A percentile compares a stretch with the other conserved stretches of the same genome.
phyloP scores from a whole-genome alignment of 139 green algal genomes.

The Chlorella sp. region DNA sequence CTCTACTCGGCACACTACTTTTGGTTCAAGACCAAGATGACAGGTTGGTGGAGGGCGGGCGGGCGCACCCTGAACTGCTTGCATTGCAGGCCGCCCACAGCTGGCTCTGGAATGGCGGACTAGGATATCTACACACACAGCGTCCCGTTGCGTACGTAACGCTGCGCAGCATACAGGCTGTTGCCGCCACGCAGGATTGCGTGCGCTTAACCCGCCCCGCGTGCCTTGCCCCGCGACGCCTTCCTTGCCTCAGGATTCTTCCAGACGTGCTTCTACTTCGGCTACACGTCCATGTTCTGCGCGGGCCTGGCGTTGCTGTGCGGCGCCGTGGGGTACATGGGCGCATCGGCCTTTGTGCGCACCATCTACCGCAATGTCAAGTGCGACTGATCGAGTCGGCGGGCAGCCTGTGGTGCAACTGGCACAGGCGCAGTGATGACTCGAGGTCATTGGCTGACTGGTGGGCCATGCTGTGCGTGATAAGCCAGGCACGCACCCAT shows the following conservation, averaged over 20 bases:
- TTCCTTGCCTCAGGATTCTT: conserved; percentile 77
- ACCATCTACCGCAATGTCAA: conserved; percentile 93
- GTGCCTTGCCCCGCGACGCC: not conserved
- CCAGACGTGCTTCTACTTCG: conserved; percentile 97
- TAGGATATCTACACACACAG: not conserved
- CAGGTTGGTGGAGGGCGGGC: conserved; percentile 9
- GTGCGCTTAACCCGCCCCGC: not conserved
- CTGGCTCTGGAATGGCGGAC: not conserved
- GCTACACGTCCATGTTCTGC: conserved; percentile 93
- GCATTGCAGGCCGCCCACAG: no score
- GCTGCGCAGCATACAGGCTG: not conserved
- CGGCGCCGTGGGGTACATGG: conserved; percentile 85
- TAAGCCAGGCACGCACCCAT: no score
- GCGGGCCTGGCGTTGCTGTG: conserved; percentile 61
- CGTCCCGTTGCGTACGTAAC: not conserved
- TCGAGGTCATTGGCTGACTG: no score
- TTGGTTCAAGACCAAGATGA: conserved; percentile 94
- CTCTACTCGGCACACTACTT: conserved; percentile 91
- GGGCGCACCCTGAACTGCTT: no score
- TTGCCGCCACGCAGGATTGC: not conserved
- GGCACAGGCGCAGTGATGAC: not conserved
- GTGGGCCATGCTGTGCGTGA: conserved; percentile 1
- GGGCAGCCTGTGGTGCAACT: not conserved
- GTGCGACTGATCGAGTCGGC: conserved; percentile 58
- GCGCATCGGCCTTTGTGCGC: conserved; percentile 72